Evolutionary conservation across 2,329 filamentous ascomycete species (phyloP).

Genomic region (Dactylellina cionopaga): DNA sequence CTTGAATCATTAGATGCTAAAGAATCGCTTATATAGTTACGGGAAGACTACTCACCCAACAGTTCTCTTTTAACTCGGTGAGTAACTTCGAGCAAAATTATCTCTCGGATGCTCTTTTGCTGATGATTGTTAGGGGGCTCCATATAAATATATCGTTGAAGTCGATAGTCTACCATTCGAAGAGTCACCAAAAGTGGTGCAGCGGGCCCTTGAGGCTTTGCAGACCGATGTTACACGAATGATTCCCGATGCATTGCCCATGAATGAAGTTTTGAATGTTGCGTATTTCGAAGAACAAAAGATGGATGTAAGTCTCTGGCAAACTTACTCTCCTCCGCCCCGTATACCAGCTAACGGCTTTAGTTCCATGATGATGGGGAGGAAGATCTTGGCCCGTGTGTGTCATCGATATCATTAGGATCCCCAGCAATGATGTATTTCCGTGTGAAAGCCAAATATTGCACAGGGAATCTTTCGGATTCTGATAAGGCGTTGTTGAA

Average conservation of each 20-base stretch:
- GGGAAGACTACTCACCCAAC: slow-evolving; percentile 65
- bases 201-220: slow-evolving; percentile 64
- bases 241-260: slow-evolving; percentile 58
- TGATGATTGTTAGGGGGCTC: slow-evolving; percentile 65
- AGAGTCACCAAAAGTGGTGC: slow-evolving; percentile 65
- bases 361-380: slow-evolving; percentile 76
- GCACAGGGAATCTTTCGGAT: slow-evolving; percentile 56
- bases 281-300: slow-evolving; percentile 71
- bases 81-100: slow-evolving; percentile 55
- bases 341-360: background rate
- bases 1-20: background rate
- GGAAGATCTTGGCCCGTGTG: slow-evolving; percentile 69
- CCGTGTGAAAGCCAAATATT: slow-evolving; percentile 66
- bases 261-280: slow-evolving; percentile 74
- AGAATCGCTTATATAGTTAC: slow-evolving; percentile 52
- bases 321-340: background rate
- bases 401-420: slow-evolving; percentile 71
- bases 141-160: slow-evolving; percentile 73
- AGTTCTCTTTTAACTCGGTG: slow-evolving; percentile 68
- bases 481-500: slow-evolving; percentile 27
- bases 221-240: slow-evolving; percentile 53
- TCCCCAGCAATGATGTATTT: slow-evolving; percentile 69
- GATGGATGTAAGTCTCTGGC: slow-evolving; percentile 65
- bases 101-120: slow-evolving; percentile 49
- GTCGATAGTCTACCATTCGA: slow-evolving; percentile 66